These are phyloP conservation scores for Rhizomucor pusillus DNA, from an alignment of 371 early-diverging fungal species.

Conservation along the genomic window DNA sequence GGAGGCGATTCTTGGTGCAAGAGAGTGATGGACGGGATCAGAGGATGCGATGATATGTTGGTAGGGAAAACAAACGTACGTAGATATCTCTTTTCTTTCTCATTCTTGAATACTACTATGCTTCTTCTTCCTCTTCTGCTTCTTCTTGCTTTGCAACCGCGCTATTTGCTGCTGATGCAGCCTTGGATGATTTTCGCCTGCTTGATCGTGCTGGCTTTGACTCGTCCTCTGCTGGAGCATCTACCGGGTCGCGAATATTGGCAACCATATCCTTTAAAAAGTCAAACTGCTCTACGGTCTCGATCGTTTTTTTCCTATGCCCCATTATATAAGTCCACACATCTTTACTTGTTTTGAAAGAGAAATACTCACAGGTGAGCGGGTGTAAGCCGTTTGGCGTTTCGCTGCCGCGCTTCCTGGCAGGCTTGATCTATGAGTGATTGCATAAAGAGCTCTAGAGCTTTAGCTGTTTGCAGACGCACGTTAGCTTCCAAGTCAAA, in stretches of 20 bases:
- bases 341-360: not conserved
- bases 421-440: slow-evolving; percentile 84
- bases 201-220: slow-evolving; percentile 20
- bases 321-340: not conserved
- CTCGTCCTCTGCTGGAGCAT: slow-evolving; percentile 15
- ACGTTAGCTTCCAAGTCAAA: slow-evolving; percentile 4
- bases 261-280: slow-evolving; percentile 90
- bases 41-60: too few species aligned
- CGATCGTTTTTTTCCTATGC: slow-evolving; percentile 80
- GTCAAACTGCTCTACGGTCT: slow-evolving; percentile 86
- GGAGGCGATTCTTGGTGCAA: too few species aligned
- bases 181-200: slow-evolving; percentile 16
- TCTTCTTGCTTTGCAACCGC: not conserved
- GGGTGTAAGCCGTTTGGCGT: slow-evolving; percentile 80
- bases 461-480: slow-evolving; percentile 71
- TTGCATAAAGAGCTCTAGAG: slow-evolving; percentile 94
- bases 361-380: slow-evolving; percentile 74
- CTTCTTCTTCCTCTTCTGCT: not conserved
- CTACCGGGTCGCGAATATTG: slow-evolving; percentile 78
- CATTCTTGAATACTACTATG: not conserved
- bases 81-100: too few species aligned
- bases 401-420: slow-evolving; percentile 75
- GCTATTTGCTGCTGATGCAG: not conserved
- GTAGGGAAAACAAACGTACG: too few species aligned
- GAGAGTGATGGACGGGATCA: too few species aligned